Base-by-base conservation (phyloP, 768 basidiomycete species). In the Rhodosporidiobolus sp. region DNA sequence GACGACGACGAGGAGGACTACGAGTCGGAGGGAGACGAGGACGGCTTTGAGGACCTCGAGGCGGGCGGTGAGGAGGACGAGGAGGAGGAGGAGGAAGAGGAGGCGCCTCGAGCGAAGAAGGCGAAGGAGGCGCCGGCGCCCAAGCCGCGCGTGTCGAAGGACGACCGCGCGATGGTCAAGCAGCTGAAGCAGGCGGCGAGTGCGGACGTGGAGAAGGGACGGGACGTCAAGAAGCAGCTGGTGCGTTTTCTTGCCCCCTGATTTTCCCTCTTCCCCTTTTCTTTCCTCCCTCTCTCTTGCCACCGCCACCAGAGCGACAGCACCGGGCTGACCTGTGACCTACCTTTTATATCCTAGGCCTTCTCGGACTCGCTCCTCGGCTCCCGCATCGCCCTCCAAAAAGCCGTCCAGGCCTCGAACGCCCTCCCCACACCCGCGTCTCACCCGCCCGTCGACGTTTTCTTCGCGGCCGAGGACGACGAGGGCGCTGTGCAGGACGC, bases 371-470 rank as follows among this genome's bases (percentile, higher is more conserved):
- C 85, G 9, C 84, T 97, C 49, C 84, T 97, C 38, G 91, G 96
- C 79, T 87, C 90, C n/a, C 87, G 95, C 48, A 98, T 98, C 80
- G 88, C 88, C 34, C 81, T 96, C 55, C 95, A 97, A 82, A 97
- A 94, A 82, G 86, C 88, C 32, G 83, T 88, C 56, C 78, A 83
- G 3, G 83, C 88, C 19, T 84, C 88, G 11, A 90, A 92, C 78
- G 82, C 83, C 60, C 83, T 96, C 11, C 89, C 90, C 10, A 53
- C 55, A 35, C 69, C 84, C 84, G 20, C 45, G 32, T 55, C 63
- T 11, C 45, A 58, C 0, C 58, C 34, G 7, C 35, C 67, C 28
- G 61, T 64, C 6, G 34, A 63, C 8, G 45, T 17, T 9, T 56
- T 6, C 19, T 63, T 72, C 19, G 38, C 67, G 7, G 34, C 52